Evolutionary conservation across 257 asterid genomes (phyloP), one percentile per base, ranked within the genome.

Genomic region (Gentiana macrophylla): DNA sequence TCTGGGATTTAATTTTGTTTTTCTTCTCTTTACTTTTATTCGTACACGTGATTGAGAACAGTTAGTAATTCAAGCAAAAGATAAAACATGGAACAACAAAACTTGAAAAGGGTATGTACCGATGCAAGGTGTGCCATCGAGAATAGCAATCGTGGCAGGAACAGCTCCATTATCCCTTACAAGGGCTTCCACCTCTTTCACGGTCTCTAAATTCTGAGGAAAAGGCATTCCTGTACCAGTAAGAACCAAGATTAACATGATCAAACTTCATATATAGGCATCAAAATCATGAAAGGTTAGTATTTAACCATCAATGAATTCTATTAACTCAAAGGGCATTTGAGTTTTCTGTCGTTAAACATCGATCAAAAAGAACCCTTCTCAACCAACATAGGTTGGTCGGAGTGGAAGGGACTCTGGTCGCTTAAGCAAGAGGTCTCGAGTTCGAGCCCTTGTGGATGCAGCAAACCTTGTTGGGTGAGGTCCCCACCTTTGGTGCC

Each of bases 81-180:
- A 48, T 52, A 60, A 24, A 33, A 15, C 61, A 74, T 57, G 38
- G 37, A 6, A 37, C 50, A 63, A 58, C 53, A 3, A 37, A 61
- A 48, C 32, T 41, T 1, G 72, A 32, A 38, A 56, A 52, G 63
- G 24, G 24, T 24, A 24, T 59, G 59, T 53, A 87, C 98, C 98
- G 70, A 85, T 35, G 71, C 84, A 75, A 1, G 97, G 95, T 59
- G 77, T 55, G 11, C 98, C 98, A 62, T 87, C 81, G 71, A 91
- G 77, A 74, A 91, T 91, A 67, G 95, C 96, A 47, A 84, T 67
- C 64, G 97, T 91, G 13, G 97, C 97, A 70, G 98, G 97, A 47
- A 77, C 63, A 56, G 98, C 97, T 73, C 94, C 97, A 61, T 84
- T 83, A 52, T 78, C 70, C 60, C 86, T 70, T 49, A 91, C 84